These are phyloP conservation scores for Trypanosoma boissoni DNA, from an alignment of 208 protist species.

Conservation along the genomic window DNA sequence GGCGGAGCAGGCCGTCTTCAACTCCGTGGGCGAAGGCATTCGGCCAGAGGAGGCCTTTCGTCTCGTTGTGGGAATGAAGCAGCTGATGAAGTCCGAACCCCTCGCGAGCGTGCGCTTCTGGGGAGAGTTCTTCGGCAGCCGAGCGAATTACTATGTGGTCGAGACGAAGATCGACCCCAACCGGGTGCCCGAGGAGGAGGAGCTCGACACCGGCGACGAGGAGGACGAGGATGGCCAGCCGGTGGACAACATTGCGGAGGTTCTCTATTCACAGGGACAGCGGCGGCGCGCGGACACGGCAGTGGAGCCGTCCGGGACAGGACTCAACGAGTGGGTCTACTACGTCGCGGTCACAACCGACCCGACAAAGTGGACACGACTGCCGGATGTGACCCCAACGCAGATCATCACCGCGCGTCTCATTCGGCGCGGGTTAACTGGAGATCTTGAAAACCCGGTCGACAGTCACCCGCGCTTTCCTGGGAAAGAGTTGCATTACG, in stretches of 20 bases:
- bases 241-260: slow-evolving; percentile 61
- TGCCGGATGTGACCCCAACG: slow-evolving; percentile 91
- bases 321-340: slow-evolving; percentile 90
- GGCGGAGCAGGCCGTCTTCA: slow-evolving; percentile 80
- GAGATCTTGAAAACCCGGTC: slow-evolving; percentile 85
- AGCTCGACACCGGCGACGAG: slow-evolving; percentile 38
- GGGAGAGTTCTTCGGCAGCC: slow-evolving; percentile 81
- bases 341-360: slow-evolving; percentile 74
- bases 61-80: slow-evolving; percentile 84
- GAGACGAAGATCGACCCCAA: slow-evolving; percentile 77
- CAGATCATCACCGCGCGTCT: slow-evolving; percentile 82
- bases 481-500: slow-evolving; percentile 90
- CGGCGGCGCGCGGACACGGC: slow-evolving; percentile 36
- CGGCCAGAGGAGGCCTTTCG: slow-evolving; percentile 74
- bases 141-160: slow-evolving; percentile 88
- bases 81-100: slow-evolving; percentile 77
- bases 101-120: slow-evolving; percentile 83
- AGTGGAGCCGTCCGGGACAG: slow-evolving; percentile 62
- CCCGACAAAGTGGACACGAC: slow-evolving; percentile 76
- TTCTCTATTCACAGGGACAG: slow-evolving; percentile 46
- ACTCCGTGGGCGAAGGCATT: slow-evolving; percentile 79
- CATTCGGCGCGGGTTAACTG: slow-evolving; percentile 89
- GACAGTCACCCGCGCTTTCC: slow-evolving; percentile 90
- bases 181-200: slow-evolving; percentile 58
- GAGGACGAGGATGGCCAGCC: slow-evolving; percentile 60